phyloP scores from a whole-genome alignment of 495 filamentous ascomycete genomes.

The Trichocladium antarcticum region DNA sequence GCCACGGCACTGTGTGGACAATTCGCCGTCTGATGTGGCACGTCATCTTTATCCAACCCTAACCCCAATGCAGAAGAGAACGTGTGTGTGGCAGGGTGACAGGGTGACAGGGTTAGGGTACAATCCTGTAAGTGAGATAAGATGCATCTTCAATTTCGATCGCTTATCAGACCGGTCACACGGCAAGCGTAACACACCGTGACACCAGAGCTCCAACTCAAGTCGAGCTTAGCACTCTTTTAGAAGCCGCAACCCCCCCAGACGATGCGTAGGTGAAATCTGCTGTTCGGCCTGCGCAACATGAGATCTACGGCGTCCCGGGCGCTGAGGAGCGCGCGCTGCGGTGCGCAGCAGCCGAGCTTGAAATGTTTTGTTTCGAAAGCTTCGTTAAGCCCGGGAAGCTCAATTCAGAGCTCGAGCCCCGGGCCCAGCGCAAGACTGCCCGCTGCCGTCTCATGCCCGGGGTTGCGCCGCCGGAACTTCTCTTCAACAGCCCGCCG shows the following conservation, averaged over 20 bases:
- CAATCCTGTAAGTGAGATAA: neutral
- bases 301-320: constrained; percentile 19
- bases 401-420: constrained; percentile 1
- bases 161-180: neutral
- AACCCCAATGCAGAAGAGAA: constrained; percentile 2
- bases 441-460: neutral
- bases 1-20: neutral
- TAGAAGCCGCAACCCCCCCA: neutral
- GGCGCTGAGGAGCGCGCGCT: constrained; percentile 11
- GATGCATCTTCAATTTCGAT: neutral
- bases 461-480: neutral
- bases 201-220: too few relatives aligned
- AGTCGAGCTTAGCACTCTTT: neutral
- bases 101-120: constrained; percentile 4
- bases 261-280: constrained; percentile 1
- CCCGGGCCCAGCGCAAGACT: neutral
- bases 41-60: constrained; percentile 14
- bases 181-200: constrained; percentile 6
- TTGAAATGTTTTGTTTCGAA: neutral
- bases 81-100: too few relatives aligned
- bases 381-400: neutral
- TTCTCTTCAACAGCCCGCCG: constrained; percentile 15
- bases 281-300: constrained; percentile 1
- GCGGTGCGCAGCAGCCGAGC: constrained; percentile 7
- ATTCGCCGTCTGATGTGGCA: constrained; percentile 8